phyloP scores from a whole-genome alignment of 441 rosid species.

The Breynia disticha region DNA sequence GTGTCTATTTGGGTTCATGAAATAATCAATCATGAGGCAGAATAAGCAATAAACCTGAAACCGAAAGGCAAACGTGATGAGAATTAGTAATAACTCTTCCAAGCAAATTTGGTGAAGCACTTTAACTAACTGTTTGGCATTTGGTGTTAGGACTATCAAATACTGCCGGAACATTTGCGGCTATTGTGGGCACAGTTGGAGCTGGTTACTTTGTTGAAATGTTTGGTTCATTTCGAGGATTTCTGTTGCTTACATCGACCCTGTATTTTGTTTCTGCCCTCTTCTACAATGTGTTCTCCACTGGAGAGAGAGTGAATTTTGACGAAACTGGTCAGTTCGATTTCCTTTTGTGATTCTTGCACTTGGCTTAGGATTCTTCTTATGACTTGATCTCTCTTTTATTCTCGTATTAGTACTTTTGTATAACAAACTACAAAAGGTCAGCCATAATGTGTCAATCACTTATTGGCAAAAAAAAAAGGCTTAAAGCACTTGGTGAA shows the following conservation, averaged over 20 bases:
- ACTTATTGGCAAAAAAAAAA: no score
- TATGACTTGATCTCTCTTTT: not conserved
- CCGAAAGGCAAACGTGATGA: not conserved
- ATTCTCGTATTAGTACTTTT: no score
- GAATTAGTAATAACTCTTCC: not conserved
- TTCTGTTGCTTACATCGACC: constrained; percentile 61
- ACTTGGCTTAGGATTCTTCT: not conserved
- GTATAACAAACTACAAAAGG: no score
- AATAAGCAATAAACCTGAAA: not conserved
- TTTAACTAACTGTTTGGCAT: not conserved
- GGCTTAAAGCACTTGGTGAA: no score
- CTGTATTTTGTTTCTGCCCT: constrained; percentile 64
- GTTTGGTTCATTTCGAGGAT: constrained; percentile 87
- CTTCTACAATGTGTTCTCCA: constrained; percentile 63
- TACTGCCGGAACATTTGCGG: constrained; percentile 82
- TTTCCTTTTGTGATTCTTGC: not conserved
- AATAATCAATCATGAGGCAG: no score
- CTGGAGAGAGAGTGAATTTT: constrained; percentile 76
- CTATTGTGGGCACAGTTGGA: constrained; percentile 91
- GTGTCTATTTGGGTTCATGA: not conserved
- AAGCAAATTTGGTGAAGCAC: not conserved
- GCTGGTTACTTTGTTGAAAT: constrained; percentile 85
- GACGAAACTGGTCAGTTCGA: constrained; percentile 40
- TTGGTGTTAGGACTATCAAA: constrained; percentile 60
- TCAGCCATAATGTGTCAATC: no score